Percentiles rank a stretch among this genome's conserved stretches.
Conservation (phyloP, 345 rosid species). For the Ailanthus altissimus region DNA sequence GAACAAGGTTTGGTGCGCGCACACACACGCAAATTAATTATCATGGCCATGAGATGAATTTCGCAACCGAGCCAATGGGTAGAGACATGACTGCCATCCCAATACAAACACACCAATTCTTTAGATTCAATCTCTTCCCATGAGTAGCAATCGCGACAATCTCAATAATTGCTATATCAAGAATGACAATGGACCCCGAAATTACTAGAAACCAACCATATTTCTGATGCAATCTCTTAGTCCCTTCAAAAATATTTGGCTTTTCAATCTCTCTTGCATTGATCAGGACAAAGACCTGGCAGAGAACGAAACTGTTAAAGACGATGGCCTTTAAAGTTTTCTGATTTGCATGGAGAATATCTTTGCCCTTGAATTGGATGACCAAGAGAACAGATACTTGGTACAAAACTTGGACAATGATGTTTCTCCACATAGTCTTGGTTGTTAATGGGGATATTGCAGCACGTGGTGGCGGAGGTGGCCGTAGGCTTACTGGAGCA, state of each 20-base stretch:
- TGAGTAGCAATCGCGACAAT: not conserved
- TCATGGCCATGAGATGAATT: not conserved
- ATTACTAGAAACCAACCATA: not conserved
- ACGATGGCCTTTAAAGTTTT: not conserved
- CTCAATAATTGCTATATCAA: not conserved
- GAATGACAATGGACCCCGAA: not conserved
- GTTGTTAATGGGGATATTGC: not conserved
- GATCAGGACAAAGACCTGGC: constrained; percentile 8
- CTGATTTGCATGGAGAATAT: not conserved
- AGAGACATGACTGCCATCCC: constrained; percentile 1
- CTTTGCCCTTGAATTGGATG: constrained; percentile 7
- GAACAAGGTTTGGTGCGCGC: not conserved
- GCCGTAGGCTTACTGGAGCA: not conserved
- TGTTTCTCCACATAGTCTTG: constrained; percentile 4
- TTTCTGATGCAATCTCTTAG: not conserved
- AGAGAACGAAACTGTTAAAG: constrained; percentile 6
- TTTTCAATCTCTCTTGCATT: constrained; percentile 2
- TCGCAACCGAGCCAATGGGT: not conserved
- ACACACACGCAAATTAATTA: not conserved
- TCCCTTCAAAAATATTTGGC: not conserved
- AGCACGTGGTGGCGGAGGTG: not conserved
- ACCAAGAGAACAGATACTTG: not conserved
- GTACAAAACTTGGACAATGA: not conserved
- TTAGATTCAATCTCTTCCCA: not conserved
- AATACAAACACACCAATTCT: constrained; percentile 4